Conservation (phyloP, 2,329 filamentous ascomycete species). For the Botrytis galanthina region DNA sequence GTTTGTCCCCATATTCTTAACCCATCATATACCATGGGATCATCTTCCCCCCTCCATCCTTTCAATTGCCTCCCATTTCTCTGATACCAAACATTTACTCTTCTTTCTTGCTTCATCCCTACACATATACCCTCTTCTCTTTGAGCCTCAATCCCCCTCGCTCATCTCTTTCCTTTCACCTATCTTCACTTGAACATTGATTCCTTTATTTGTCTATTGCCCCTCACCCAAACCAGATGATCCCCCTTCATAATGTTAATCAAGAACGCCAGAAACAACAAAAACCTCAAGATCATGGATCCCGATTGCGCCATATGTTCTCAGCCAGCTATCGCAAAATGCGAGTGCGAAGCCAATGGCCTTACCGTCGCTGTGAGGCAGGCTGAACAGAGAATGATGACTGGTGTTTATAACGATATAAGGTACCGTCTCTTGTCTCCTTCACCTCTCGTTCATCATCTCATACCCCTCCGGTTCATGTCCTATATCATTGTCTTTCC, state of each 20-base stretch:
- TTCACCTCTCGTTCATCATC: not conserved
- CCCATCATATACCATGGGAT: slow-evolving; percentile 6
- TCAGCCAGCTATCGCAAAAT: slow-evolving; percentile 55
- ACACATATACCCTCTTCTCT: not conserved
- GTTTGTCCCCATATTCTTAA: not conserved
- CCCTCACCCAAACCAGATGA: slow-evolving; percentile 19
- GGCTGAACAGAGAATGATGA: slow-evolving; percentile 63
- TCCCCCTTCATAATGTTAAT: slow-evolving; percentile 36
- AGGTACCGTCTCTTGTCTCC: slow-evolving; percentile 45
- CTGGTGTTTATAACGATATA: slow-evolving; percentile 60
- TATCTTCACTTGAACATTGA: not conserved
- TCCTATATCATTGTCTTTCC: not conserved
- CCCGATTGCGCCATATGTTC: slow-evolving; percentile 68
- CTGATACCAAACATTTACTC: not conserved
- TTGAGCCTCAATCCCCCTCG: not conserved
- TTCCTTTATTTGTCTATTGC: not conserved
- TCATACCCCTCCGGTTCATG: not conserved
- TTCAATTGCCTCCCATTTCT: not conserved
- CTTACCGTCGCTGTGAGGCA: slow-evolving; percentile 61
- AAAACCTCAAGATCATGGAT: slow-evolving; percentile 57
- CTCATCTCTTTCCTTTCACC: not conserved
- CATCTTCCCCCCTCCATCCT: not conserved
- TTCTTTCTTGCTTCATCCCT: slow-evolving; percentile 4
- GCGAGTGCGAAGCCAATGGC: slow-evolving; percentile 65
- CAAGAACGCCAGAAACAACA: slow-evolving; percentile 40